Evolutionary conservation across 352 stramenopile species (phyloP), one percentile per base, ranked within the genome.

Genomic region (Pythium pyrilobum): DNA sequence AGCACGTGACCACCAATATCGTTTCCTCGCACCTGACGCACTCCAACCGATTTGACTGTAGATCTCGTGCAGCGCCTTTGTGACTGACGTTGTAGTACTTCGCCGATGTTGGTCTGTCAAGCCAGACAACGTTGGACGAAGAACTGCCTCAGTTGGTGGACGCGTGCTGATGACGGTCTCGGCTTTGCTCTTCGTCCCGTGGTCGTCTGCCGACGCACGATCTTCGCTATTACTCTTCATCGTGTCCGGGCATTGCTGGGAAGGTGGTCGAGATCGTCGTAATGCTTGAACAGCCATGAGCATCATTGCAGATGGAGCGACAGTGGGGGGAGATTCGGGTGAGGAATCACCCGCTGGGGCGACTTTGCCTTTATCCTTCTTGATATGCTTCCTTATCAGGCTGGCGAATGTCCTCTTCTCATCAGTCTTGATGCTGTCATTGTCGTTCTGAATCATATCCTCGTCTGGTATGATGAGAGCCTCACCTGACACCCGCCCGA

Each of bases 351-450:
- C 12, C 5, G 63, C 61, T 7, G 73, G 64, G 5, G 50, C 40
- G 3, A 79, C 54, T 49, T 71, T 64, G 13, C 15, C 53, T 40
- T 66, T 76, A 16, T 76, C 66, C 7, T 72, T 48, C 31, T 69
- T 71, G n/a, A 78, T 56, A 38, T 79, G 71, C 29, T 79, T 84
- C 6, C 76, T 66, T 50, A 84, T 65, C 4, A 84, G 47, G 12
- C 48, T 70, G 0, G 70, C 63, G 10, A 86, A 74, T 3, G 61
- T 64, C 51, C 78, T 81, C 55, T 61, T 78, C 32, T 72, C 68
- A 6, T 62, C 64, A 15, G 27, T n/a, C 9, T 56, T 62, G 7
- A 50, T 53, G 15, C n/a, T 37, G 6, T 58, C 47, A 13, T 42
- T 53, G 18, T 33, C 38, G 5, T 29, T 29, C 5, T 33, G 40